Evolutionary conservation across 495 filamentous ascomycete species (phyloP), one percentile per base, ranked within the genome.

Genomic region (Penicillium angulare): DNA sequence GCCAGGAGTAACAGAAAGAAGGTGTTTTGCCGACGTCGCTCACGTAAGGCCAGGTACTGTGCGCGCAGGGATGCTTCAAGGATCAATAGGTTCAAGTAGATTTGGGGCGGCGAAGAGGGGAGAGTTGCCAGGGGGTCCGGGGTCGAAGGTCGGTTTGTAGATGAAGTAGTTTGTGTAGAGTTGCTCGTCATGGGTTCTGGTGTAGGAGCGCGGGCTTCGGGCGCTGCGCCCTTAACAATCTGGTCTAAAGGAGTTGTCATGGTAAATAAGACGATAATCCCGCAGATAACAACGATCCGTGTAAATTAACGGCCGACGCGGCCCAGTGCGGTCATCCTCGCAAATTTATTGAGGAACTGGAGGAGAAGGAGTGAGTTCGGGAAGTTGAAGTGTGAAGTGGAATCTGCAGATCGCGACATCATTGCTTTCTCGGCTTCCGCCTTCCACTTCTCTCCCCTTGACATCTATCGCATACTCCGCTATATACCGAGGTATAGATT

Each of bases 11-110:
- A 75, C 17, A 97, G 76, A 68, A 97, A 95, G 71, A 96, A 95
- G n/a, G 90, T 93, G 64, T 97, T 91, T 59, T 96, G 90, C 5
- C 93, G 85, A 29, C 92, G 82, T 35, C 95, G 87, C 40, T 90
- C 86, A 18, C 90, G 89, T 39, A 97, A 79, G 47, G 88, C 84
- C 43, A 99, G 81, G 68, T 95, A 97, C 61, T 99, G 93, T 16
- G 87, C 84, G 35, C 93, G 91, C 20, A 99, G 77, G 12, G 90
- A 95, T 41, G 90, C 90, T 69, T 99, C 93, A 64, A 99, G 86
- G 59, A 99, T 92, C 44, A 99, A 78, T 31, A 99, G 87, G 66
- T 99, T 99, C 57, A 97, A 81, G 74, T 97, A 99, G 60, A 97
- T 96, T 73, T 97, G 95, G n/a, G 89, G 89, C 64, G 88, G 92